Evolutionary conservation across 192 early-diverging fungal species (phyloP).

Genomic region (Podila epigama): DNA sequence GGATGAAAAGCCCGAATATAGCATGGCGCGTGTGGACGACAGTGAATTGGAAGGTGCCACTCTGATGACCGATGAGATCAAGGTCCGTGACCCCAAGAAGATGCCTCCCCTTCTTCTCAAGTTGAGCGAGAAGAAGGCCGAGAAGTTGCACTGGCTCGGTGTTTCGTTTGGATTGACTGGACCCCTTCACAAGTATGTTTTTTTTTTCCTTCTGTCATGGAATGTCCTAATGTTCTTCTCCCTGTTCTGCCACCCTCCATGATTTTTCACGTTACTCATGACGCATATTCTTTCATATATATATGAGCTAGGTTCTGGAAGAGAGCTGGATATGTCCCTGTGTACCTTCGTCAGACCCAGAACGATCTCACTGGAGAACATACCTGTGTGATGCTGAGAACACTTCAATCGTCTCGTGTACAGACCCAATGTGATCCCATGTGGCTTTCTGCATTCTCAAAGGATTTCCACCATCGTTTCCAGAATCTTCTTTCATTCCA

Average conservation of each 20-base stretch:
- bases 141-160: conserved; percentile 92
- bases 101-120: conserved; percentile 94
- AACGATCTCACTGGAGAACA: conserved; percentile 99
- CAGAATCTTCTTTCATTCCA: conserved; percentile 87
- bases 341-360: conserved; percentile 95
- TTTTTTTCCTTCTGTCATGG: no score
- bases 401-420: conserved; percentile 59
- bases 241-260: no score
- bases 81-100: conserved; percentile 83
- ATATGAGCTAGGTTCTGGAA: conserved; percentile 81
- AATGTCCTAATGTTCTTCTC: no score
- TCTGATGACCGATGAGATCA: conserved; percentile 74
- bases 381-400: conserved; percentile 96
- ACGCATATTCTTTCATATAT: not conserved
- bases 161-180: conserved; percentile 95
- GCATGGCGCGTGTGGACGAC: conserved; percentile 59
- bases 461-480: conserved; percentile 93
- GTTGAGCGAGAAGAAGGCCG: conserved; percentile 80
- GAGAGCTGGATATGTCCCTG: conserved; percentile 84
- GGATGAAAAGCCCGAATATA: conserved; percentile 59
- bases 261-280: no score
- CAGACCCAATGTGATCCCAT: conserved; percentile 61
- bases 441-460: conserved; percentile 90
- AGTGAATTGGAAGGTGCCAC: conserved; percentile 56
- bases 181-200: conserved; percentile 74